These are phyloP conservation scores for Colletotrichum phormii DNA, from an alignment of 2,329 filamentous ascomycete species.

Conservation along the genomic window DNA sequence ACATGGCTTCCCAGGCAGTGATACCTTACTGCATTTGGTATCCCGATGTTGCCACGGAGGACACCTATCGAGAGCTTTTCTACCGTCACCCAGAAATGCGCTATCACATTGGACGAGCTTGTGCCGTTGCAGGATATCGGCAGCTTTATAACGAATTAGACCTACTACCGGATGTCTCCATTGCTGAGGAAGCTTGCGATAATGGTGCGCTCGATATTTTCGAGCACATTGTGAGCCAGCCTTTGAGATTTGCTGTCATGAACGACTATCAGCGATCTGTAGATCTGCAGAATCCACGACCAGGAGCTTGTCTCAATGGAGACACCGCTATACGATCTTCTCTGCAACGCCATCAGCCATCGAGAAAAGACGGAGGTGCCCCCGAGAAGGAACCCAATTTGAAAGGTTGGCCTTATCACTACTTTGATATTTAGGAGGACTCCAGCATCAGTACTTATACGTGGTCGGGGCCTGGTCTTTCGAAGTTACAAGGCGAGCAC, in stretches of 20 bases:
- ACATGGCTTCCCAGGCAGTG: slow-evolving; percentile 38
- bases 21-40: slow-evolving; percentile 55
- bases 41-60: slow-evolving; percentile 49
- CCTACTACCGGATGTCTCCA: slow-evolving; percentile 47
- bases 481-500: slow-evolving; percentile 21
- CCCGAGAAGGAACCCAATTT: not conserved
- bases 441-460: slow-evolving; percentile 31
- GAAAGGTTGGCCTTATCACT: not conserved
- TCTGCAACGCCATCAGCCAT: not conserved
- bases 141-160: slow-evolving; percentile 49
- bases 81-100: slow-evolving; percentile 47
- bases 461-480: not conserved
- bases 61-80: slow-evolving; percentile 49
- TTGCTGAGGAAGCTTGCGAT: slow-evolving; percentile 53
- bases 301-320: slow-evolving; percentile 44
- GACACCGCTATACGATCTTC: slow-evolving; percentile 46
- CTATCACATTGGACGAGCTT: slow-evolving; percentile 52
- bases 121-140: slow-evolving; percentile 51
- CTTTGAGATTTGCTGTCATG: slow-evolving; percentile 47
- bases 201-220: slow-evolving; percentile 41
- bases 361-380: not conserved
- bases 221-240: slow-evolving; percentile 45
- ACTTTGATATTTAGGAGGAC: slow-evolving; percentile 47
- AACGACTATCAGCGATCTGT: slow-evolving; percentile 49
- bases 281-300: slow-evolving; percentile 14